Conservation (phyloP, 176 grass and related monocot genomes). For the Luzula sylvatica region DNA sequence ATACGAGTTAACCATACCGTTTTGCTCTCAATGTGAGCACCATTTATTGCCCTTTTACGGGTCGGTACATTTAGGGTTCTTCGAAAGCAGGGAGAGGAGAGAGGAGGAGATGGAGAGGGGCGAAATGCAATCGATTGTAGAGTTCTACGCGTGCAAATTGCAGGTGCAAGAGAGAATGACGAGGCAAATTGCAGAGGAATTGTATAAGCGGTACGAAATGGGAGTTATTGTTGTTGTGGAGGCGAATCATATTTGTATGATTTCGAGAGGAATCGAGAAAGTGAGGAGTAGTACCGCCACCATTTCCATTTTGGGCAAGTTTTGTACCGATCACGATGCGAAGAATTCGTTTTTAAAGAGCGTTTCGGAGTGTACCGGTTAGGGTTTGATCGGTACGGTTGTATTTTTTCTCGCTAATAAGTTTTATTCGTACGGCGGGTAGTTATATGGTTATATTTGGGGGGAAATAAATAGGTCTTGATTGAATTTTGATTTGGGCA, state of each 20-base stretch:
- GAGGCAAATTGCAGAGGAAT: constrained; percentile 89
- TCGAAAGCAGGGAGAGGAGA: constrained; percentile 21
- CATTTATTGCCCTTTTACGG: constrained; percentile 90
- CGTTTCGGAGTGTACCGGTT: constrained; percentile 27
- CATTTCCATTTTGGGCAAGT: constrained; percentile 73
- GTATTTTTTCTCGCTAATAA: constrained; percentile 12
- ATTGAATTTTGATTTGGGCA: background rate
- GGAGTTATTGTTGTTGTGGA: constrained; percentile 85
- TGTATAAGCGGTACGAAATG: constrained; percentile 24
- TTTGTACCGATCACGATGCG: constrained; percentile 41
- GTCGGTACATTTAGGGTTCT: constrained; percentile 72
- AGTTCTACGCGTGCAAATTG: constrained; percentile 82
- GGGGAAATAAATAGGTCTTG: background rate
- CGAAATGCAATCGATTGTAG: constrained; percentile 55
- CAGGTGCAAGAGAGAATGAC: constrained; percentile 99
- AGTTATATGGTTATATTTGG: no score
- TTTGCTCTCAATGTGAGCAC: constrained; percentile 87
- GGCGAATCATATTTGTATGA: constrained; percentile 89
- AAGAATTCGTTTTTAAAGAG: constrained; percentile 54
- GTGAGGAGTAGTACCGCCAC: constrained; percentile 81
- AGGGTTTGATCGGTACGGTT: constrained; percentile 1
- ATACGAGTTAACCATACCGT: constrained; percentile 59
- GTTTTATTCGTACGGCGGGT: background rate
- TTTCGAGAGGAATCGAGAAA: constrained; percentile 93
- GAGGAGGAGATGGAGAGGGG: constrained; percentile 36